Conservation (phyloP, 106 monocot species). For the Dioscorea zingiberensis region DNA sequence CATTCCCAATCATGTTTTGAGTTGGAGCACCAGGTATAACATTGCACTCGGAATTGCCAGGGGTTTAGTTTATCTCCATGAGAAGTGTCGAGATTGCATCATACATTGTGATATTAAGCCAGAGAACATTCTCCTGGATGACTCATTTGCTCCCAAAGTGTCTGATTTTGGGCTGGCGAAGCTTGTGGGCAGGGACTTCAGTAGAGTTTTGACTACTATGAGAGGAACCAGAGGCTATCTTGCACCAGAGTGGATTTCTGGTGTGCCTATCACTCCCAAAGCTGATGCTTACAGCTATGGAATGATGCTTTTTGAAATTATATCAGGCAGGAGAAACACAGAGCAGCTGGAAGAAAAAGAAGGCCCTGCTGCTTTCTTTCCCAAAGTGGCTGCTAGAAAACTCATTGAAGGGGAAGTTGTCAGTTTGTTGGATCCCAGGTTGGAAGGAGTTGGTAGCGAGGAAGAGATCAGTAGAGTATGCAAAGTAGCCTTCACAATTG, state of each 20-base stretch:
- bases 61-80: conserved; percentile 41
- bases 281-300: not conserved
- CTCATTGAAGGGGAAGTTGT: not conserved
- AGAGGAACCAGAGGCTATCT: not conserved
- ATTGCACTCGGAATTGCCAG: conserved; percentile 39
- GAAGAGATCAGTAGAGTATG: not conserved
- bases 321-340: not conserved
- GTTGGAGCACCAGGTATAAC: conserved; percentile 29
- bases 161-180: too few species aligned
- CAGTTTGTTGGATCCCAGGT: not conserved
- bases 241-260: not conserved
- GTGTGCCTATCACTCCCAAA: not conserved
- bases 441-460: not conserved
- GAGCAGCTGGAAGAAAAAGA: not conserved
- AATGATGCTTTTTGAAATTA: not conserved
- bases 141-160: not conserved
- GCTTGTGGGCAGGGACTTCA: too few species aligned
- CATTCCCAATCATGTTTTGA: conserved; percentile 6
- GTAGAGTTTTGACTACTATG: too few species aligned
- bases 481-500: not conserved
- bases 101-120: conserved; percentile 4
- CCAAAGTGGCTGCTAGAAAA: not conserved
- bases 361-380: not conserved
- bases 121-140: not conserved
- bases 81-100: conserved; percentile 27